Conservation (phyloP, 2,329 filamentous ascomycete genomes). For the Cladosporium cucumerinum region DNA sequence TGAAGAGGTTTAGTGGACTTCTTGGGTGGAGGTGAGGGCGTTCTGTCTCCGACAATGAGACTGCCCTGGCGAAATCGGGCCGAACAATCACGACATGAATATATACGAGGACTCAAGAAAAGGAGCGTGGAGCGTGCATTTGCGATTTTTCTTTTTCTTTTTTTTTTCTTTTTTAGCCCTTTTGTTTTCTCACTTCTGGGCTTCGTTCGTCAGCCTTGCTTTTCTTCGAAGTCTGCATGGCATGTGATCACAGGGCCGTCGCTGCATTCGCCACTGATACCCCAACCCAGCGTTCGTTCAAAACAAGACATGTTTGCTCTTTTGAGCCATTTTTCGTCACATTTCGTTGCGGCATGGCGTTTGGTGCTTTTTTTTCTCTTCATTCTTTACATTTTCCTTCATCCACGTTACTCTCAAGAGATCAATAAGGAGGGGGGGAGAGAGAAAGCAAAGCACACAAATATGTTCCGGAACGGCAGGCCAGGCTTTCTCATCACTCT, state of each 20-base stretch:
- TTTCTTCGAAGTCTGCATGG: background rate
- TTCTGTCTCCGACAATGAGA: background rate
- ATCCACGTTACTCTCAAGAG: too few species aligned
- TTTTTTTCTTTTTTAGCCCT: too few species aligned
- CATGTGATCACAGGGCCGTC: background rate
- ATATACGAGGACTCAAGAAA: too few species aligned
- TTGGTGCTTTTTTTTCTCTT: background rate
- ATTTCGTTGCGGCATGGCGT: background rate
- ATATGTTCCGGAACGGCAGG: background rate
- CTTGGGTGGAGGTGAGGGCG: conserved; percentile 1
- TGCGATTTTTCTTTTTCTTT: too few species aligned
- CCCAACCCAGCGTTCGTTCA: background rate
- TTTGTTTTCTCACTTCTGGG: too few species aligned
- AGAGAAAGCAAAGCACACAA: background rate
- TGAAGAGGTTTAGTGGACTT: conserved; percentile 16
- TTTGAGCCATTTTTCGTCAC: too few species aligned
- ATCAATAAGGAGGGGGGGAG: background rate
- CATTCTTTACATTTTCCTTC: too few species aligned
- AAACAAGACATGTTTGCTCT: too few species aligned
- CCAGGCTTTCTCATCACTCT: background rate
- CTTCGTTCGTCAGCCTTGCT: too few species aligned
- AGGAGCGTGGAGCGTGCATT: too few species aligned
- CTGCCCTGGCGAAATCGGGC: too few species aligned
- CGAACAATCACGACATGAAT: background rate
- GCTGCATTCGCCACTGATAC: background rate